A percentile compares a stretch with the other conserved stretches of the same genome.
These are phyloP conservation scores for Gossypium arboreum DNA, from an alignment of 345 rosid species.

Conservation along the genomic window DNA sequence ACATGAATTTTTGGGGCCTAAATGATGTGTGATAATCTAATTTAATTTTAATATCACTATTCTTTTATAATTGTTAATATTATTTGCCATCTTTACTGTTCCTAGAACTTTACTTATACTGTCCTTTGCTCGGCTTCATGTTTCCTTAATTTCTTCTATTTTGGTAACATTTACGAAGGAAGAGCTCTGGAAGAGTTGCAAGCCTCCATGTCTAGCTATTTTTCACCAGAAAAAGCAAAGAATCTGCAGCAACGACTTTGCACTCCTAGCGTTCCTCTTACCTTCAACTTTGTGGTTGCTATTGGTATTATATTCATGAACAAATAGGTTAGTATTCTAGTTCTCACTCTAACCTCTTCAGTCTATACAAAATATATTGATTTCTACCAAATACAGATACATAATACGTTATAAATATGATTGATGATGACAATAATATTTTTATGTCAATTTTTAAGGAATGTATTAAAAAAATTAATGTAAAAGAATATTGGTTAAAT, in stretches of 20 bases:
- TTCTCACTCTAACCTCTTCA: neutral
- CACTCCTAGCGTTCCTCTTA: constrained; percentile 29
- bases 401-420: too few species aligned
- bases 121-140: neutral
- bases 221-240: constrained; percentile 31
- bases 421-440: too few species aligned
- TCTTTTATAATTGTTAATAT: too few species aligned
- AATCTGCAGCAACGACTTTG: constrained; percentile 31
- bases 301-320: constrained; percentile 32
- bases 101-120: too few species aligned
- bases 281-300: constrained; percentile 36
- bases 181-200: constrained; percentile 46
- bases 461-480: too few species aligned
- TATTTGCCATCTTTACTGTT: too few species aligned
- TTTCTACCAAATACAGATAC: too few species aligned
- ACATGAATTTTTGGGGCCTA: too few species aligned
- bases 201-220: constrained; percentile 36
- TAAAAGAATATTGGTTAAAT: too few species aligned
- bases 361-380: neutral
- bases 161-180: constrained; percentile 16
- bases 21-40: too few species aligned
- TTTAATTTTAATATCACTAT: too few species aligned
- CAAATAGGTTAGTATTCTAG: constrained; percentile 16
- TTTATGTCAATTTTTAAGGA: too few species aligned
- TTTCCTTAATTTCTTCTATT: neutral